Conservation (phyloP, 2,329 filamentous ascomycete species). For the Anthostomella pinea region DNA sequence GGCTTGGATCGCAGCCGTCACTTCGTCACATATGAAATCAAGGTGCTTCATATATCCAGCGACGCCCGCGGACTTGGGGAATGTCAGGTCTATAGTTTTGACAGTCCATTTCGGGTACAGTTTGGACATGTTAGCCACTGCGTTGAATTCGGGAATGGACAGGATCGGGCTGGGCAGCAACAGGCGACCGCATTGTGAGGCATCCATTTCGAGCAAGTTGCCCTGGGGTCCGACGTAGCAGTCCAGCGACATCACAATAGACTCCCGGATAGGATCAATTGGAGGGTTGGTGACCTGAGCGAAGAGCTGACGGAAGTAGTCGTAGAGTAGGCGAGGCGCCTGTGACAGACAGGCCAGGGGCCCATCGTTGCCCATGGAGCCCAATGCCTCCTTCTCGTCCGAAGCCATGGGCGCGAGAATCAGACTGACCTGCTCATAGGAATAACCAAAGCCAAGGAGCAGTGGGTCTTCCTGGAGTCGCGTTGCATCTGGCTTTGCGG, state of each 20-base stretch:
- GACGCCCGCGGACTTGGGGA: slow-evolving; percentile 79
- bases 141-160: slow-evolving; percentile 87
- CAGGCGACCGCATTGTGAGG: slow-evolving; percentile 81
- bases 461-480: slow-evolving; percentile 81
- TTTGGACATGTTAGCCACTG: slow-evolving; percentile 72
- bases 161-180: slow-evolving; percentile 86
- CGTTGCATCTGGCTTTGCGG: slow-evolving; percentile 62
- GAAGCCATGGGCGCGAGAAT: slow-evolving; percentile 93
- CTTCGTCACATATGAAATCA: slow-evolving; percentile 82
- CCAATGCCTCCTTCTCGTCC: slow-evolving; percentile 93
- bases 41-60: slow-evolving; percentile 83
- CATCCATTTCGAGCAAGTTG: slow-evolving; percentile 90
- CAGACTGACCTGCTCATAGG: slow-evolving; percentile 90
- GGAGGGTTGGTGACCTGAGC: slow-evolving; percentile 97
- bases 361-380: slow-evolving; percentile 97
- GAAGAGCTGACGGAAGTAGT: slow-evolving; percentile 97
- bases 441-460: slow-evolving; percentile 87
- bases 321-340: slow-evolving; percentile 83
- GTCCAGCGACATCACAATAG: slow-evolving; percentile 96
- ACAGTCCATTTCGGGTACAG: slow-evolving; percentile 80
- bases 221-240: slow-evolving; percentile 96
- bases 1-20: slow-evolving; percentile 78
- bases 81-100: slow-evolving; percentile 88
- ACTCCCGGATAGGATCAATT: slow-evolving; percentile 95
- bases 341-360: slow-evolving; percentile 89